phyloP scores from a whole-genome alignment of 495 filamentous ascomycete genomes.

The Podospora appendiculata region DNA sequence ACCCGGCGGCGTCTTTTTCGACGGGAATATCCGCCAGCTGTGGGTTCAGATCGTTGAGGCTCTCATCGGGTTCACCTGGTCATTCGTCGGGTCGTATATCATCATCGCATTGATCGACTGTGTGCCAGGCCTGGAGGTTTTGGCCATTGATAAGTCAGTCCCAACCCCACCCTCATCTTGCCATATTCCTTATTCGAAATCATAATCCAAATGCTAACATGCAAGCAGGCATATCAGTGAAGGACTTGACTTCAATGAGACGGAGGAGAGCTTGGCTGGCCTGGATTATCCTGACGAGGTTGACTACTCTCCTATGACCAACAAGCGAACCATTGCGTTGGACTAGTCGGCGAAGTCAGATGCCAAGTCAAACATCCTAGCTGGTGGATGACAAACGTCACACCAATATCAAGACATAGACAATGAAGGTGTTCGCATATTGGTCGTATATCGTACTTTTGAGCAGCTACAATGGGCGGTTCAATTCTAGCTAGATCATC shows the following conservation, averaged over 20 bases:
- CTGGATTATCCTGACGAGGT: conserved; percentile 17
- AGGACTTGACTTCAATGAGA: conserved; percentile 20
- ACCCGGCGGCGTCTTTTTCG: conserved; percentile 17
- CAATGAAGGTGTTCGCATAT: neutral
- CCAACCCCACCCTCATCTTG: neutral
- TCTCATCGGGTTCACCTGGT: conserved; percentile 17
- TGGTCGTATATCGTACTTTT: neutral
- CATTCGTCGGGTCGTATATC: conserved; percentile 17
- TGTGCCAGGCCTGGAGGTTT: conserved; percentile 19
- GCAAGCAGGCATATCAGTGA: conserved; percentile 15
- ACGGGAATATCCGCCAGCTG: conserved; percentile 13
- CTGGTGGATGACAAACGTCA: neutral
- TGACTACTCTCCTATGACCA: conserved; percentile 17
- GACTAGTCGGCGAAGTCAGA: neutral
- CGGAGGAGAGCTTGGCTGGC: conserved; percentile 14
- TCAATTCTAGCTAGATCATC: neutral
- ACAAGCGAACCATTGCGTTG: conserved; percentile 14
- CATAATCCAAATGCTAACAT: conserved; percentile 2
- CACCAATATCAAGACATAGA: no score
- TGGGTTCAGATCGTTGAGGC: conserved; percentile 22
- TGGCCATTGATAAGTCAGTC: conserved; percentile 21
- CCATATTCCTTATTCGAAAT: neutral
- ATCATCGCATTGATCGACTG: conserved; percentile 22
- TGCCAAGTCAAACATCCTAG: no score
- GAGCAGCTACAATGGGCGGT: neutral